Percentiles rank a stretch among this genome's conserved stretches.
Evolutionary conservation across 2,329 filamentous ascomycete genomes (phyloP).

Genomic region (Sphaceloma murrayae): DNA sequence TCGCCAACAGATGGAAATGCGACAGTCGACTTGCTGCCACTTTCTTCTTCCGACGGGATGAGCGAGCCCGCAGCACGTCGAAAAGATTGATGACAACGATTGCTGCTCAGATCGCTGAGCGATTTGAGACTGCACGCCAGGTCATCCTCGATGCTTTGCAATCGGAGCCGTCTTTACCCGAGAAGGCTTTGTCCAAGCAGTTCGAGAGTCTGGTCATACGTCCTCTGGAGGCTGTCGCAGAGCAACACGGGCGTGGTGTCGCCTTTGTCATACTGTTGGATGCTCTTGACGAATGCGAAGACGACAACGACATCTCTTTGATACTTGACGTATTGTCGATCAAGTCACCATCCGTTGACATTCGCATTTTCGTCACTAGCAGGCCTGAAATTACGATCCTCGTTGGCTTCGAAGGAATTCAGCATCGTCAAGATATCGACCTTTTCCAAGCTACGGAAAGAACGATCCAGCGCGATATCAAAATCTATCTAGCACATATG

Average conservation of each 20-base stretch:
- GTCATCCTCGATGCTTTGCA: conserved; percentile 19
- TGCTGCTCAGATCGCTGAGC: neutral
- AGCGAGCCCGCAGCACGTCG: neutral
- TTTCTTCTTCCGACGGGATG: conserved; percentile 22
- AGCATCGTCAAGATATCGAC: conserved; percentile 25
- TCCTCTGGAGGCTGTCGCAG: conserved; percentile 7
- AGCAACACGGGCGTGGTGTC: neutral
- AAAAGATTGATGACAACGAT: neutral
- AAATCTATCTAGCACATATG: conserved; percentile 27
- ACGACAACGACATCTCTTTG: too few relatives aligned
- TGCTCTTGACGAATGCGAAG: conserved; percentile 32
- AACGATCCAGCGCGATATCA: conserved; percentile 33
- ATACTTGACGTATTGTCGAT: conserved; percentile 25
- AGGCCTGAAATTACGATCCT: conserved; percentile 35
- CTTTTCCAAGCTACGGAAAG: conserved; percentile 31
- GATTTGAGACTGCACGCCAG: neutral
- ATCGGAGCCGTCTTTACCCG: conserved; percentile 3
- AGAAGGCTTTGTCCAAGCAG: conserved; percentile 14
- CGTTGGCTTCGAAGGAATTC: conserved; percentile 29
- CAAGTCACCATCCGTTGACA: conserved; percentile 18
- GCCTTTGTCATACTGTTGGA: conserved; percentile 26
- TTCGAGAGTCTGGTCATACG: conserved; percentile 14
- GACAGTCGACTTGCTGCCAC: conserved; percentile 19
- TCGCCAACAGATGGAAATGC: conserved; percentile 21
- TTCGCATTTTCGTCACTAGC: conserved; percentile 37